Evolutionary conservation across 345 rosid genomes (phyloP).

Genomic region (Ceriops zippeliana): DNA sequence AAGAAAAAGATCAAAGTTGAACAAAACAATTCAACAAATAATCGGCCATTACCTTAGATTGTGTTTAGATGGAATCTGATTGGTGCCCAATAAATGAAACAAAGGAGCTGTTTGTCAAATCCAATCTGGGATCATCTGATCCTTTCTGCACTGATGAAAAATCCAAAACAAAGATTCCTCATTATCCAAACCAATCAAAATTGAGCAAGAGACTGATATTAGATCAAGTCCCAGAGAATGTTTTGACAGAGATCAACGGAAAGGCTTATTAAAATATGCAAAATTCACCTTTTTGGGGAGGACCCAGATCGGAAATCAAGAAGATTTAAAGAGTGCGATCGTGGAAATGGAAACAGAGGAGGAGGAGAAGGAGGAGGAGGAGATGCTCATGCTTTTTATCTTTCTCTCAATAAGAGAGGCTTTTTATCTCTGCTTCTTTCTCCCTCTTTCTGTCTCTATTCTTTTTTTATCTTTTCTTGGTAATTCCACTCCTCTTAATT

Average conservation of each 20-base stretch:
- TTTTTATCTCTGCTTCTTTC: slow-evolving; percentile 22
- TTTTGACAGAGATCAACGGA: slow-evolving; percentile 31
- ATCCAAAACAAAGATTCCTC: slow-evolving; percentile 29
- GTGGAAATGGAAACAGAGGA: slow-evolving; percentile 48
- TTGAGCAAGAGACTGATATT: slow-evolving; percentile 13
- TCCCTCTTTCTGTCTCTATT: slow-evolving; percentile 23
- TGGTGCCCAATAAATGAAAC: slow-evolving; percentile 40
- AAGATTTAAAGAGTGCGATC: slow-evolving; percentile 63
- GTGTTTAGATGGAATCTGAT: slow-evolving; percentile 55
- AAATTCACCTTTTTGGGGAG: slow-evolving; percentile 49
- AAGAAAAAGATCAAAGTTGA: slow-evolving; percentile 32
- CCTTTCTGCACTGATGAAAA: slow-evolving; percentile 37
- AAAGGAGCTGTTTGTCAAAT: slow-evolving; percentile 46
- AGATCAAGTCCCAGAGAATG: slow-evolving; percentile 25
- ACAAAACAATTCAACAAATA: slow-evolving; percentile 23
- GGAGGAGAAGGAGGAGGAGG: slow-evolving; percentile 39
- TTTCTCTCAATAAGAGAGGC: slow-evolving; percentile 20
- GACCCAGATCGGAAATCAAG: slow-evolving; percentile 57
- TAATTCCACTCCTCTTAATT: slow-evolving; percentile 59
- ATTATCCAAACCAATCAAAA: slow-evolving; percentile 21
- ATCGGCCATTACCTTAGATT: slow-evolving; percentile 36
- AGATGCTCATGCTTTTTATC: slow-evolving; percentile 41
- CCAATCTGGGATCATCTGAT: slow-evolving; percentile 63
- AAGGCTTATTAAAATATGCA: slow-evolving; percentile 16
- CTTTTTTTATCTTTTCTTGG: slow-evolving; percentile 31